phyloP scores from a whole-genome alignment of 495 filamentous ascomycete genomes.

The Daldinia concentrica region DNA sequence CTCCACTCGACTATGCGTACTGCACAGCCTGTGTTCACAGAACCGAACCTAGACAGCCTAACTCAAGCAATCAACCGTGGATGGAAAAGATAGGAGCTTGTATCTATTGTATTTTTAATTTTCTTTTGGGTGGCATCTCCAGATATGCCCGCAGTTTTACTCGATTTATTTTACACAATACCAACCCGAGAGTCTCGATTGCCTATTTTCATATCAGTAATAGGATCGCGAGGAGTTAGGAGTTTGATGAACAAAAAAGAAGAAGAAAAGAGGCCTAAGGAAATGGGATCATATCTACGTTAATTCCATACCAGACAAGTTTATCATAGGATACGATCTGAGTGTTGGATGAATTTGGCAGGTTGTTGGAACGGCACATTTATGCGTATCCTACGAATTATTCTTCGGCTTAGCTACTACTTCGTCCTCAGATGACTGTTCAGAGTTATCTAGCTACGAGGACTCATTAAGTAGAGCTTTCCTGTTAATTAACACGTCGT shows the following conservation, averaged over 20 bases:
- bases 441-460: not conserved
- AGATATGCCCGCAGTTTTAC: not conserved
- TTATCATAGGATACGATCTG: not conserved
- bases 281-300: too few species aligned
- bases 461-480: not conserved
- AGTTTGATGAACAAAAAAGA: not conserved
- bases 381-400: too few species aligned
- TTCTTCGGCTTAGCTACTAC: not conserved
- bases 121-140: not conserved
- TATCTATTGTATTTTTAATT: not conserved
- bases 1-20: not conserved
- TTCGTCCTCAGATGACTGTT: not conserved
- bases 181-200: not conserved
- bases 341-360: not conserved
- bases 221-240: too few species aligned
- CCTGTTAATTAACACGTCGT: not conserved
- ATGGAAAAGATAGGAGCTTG: not conserved
- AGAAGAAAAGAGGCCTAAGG: not conserved
- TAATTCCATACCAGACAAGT: too few species aligned
- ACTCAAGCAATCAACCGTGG: not conserved
- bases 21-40: not conserved
- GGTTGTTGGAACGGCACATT: not conserved
- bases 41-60: not conserved
- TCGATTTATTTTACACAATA: not conserved
- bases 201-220: not conserved